Evolutionary conservation across 1,284 basidiomycete genomes (phyloP), one percentile per base, ranked within the genome.

Genomic region (Termitomyces sp.): DNA sequence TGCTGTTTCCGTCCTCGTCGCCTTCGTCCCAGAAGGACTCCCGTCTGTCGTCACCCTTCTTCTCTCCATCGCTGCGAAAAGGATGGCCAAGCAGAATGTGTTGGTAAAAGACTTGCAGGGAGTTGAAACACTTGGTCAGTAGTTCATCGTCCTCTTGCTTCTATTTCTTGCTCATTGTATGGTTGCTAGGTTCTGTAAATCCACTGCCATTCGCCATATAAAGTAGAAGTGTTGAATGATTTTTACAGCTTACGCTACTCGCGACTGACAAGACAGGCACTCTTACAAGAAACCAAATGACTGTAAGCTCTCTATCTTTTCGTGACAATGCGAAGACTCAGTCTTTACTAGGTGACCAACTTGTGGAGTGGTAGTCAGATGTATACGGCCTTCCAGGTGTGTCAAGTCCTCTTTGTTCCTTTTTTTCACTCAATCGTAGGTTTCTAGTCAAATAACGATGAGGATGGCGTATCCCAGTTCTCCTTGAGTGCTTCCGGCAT

Each of bases 221-320:
- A 43, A 39, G 40, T 43, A 13, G 44, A 57, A 43, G 17, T 30
- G 33, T 34, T 55, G 53, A 50, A 57, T 10, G 3, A n/a, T 50
- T 36, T 30, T 19, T 44, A 19, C 54, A 81, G 79, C 67, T 86
- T 48, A 86, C 84, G 0, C 74, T 88, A 21, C 70, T 88, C 19
- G 84, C 84, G 17, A 87, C 86, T 4, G 86, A 89, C 66, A 89
- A 89, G 69, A 90, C 86, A 1, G 87, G 86, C 8, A 90, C 87
- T 8, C 70, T 90, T 47, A 90, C 87, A 10, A 71, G 82, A 45
- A 88, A 88, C 66, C 82, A 86, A 63, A 88, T 88, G 85, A 84
- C 84, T 7, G 84, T 82, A 56, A 57, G 72, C 47, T 26, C 38
- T 31, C 26, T 52, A 5, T 34, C 46, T 30, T 24, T 19, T 21